A percentile compares a stretch with the other conserved stretches of the same genome.
Conservation (phyloP, 306 rosid genomes). For the Quercus parvula region DNA sequence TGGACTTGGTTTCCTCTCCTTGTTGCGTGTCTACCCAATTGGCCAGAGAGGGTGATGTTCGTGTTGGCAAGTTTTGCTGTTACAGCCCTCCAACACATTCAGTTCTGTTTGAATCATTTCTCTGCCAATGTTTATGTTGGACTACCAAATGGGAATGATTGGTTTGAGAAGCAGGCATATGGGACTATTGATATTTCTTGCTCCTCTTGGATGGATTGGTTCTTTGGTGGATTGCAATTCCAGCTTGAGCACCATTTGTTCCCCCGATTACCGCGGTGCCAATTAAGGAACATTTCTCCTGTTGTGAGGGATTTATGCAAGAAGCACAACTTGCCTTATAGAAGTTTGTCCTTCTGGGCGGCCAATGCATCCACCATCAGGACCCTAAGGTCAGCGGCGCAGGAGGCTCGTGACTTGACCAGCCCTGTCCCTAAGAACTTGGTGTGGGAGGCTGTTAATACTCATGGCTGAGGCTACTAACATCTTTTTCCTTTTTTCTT, state of each 20-base stretch:
- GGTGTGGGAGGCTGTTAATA: slow-evolving; percentile 74
- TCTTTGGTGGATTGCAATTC: slow-evolving; percentile 73
- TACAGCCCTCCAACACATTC: slow-evolving; percentile 64
- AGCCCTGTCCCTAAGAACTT: slow-evolving; percentile 42
- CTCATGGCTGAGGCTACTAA: slow-evolving; percentile 47
- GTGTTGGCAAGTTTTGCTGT: slow-evolving; percentile 52
- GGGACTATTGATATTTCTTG: slow-evolving; percentile 70
- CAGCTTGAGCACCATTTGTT: slow-evolving; percentile 68
- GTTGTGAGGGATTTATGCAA: slow-evolving; percentile 62
- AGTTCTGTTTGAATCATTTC: slow-evolving; percentile 71
- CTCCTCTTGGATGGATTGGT: slow-evolving; percentile 76
- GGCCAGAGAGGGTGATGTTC: slow-evolving; percentile 74
- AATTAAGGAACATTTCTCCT: slow-evolving; percentile 65
- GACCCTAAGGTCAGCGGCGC: slow-evolving; percentile 59
- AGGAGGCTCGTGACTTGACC: slow-evolving; percentile 38
- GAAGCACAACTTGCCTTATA: slow-evolving; percentile 74
- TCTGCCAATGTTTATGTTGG: slow-evolving; percentile 61
- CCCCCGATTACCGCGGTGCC: slow-evolving; percentile 63
- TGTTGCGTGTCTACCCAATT: slow-evolving; percentile 56
- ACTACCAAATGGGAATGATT: slow-evolving; percentile 61
- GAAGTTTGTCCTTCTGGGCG: slow-evolving; percentile 54
- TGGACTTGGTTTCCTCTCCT: slow-evolving; percentile 91
- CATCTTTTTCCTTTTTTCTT: not conserved
- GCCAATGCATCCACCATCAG: slow-evolving; percentile 55
- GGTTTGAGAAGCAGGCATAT: slow-evolving; percentile 68